Evolutionary conservation across 176 grass and related monocot genomes (phyloP).

Genomic region (Pharus latifolius): DNA sequence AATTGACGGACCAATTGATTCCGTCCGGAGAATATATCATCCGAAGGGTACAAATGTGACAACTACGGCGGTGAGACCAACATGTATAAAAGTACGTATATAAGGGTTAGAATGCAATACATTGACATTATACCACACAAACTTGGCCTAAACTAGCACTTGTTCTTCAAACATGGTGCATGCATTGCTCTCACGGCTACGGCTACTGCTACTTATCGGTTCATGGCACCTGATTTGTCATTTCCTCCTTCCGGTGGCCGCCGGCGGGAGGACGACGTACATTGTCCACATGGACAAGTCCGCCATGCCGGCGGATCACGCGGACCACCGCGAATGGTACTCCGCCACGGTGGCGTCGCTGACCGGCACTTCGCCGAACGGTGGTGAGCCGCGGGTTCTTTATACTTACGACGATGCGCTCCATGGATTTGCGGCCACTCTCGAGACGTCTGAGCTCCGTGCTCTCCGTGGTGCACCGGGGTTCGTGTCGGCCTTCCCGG

Average conservation of each 20-base stretch:
- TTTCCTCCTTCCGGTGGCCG: neutral
- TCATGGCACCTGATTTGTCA: neutral
- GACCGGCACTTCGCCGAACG: neutral
- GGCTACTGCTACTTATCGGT: neutral
- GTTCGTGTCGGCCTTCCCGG: conserved; percentile 26
- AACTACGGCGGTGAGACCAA: too few species aligned
- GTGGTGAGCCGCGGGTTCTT: neutral
- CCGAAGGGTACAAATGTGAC: too few species aligned
- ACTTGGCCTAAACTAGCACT: too few species aligned
- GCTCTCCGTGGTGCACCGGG: conserved; percentile 7
- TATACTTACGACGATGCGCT: conserved; percentile 38
- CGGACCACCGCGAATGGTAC: conserved; percentile 28
- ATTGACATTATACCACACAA: too few species aligned
- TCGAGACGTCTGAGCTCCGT: conserved; percentile 11
- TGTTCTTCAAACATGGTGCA: conserved; percentile 5
- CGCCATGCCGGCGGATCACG: conserved; percentile 13
- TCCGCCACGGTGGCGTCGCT: conserved; percentile 3
- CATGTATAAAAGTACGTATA: too few species aligned
- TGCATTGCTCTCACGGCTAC: neutral
- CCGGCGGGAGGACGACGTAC: neutral
- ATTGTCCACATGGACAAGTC: conserved; percentile 59
- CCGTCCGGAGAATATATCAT: too few species aligned
- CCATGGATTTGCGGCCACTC: conserved; percentile 29
- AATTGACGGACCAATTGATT: too few species aligned
- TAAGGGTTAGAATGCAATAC: too few species aligned